Base-by-base conservation (phyloP, 176 grass and related monocot genomes). In the Oryza glaberrima region DNA sequence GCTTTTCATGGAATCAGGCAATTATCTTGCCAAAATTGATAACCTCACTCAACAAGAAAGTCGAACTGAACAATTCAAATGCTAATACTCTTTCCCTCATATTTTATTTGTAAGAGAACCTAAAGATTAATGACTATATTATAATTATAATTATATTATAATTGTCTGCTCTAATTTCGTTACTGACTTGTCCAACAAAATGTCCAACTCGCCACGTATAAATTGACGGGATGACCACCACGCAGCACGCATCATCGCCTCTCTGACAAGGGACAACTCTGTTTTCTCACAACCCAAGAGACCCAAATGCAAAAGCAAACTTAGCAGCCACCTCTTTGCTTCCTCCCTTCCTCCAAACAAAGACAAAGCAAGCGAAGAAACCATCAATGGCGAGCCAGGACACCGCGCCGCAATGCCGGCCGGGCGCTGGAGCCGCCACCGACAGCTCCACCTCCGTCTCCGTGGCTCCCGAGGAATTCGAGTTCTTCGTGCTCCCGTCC, bases 401-500 rank as follows among this genome's bases (percentile, higher is more conserved):
- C 22, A 48, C 30, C 2, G 20, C 9, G 46, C 32, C 48, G 3
- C 26, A 32, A 36, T 14, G 19, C 20, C 84, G 28, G 32, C 22
- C 41, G 1, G 69, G 3, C 16, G 12, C 0, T 7, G 68, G 9
- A 7, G 54, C 65, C 11, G 75, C 43, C 12, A 52, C 46, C 40
- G 28, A 73, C 15, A 72, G 56, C 5, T 38, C 36, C 36, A 38
- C 36, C 5, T 46, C 84, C n/a, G 54, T 2, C 13, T 30, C 51
- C 16, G 34, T 34, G 38, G 20, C 66, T 13, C 40, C 46, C 28
- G 91, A 87, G 9, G 91, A 89, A 36, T 92, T 92, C 40, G 81
- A 92, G 84, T 92, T 92, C 81, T 82, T 83, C 15, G 67, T 89
- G 35, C 73, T 75, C 20, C 70, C 79, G 11, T 86, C 70, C 0